Base-by-base conservation (phyloP, 179 eudicot species). In the Camellia oleifera region DNA sequence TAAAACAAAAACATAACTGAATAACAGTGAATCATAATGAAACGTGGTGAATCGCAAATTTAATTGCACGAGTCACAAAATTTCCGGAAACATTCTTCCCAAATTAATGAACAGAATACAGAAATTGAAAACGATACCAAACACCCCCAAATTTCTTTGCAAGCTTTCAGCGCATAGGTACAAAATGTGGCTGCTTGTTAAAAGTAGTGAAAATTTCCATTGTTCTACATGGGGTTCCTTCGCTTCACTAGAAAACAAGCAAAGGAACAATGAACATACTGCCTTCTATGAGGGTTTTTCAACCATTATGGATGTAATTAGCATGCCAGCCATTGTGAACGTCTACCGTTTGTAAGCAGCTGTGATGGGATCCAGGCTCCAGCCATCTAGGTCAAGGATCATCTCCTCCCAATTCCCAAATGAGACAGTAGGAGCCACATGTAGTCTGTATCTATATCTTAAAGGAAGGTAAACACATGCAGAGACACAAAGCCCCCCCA, bases 391-490 rank as follows among this genome's bases (percentile, higher is more conserved):
- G 53, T 69, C 13, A 69, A 69, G 53, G 26, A 45, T 45, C 53
- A 14, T 69, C 60, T 56, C 40, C 52, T 69, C 52, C 71, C 72
- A 69, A 69, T 69, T 69, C 54, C 10, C 11, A 69, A 45, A 69
- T 1, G n/a, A 45, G 7, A 69, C 46, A 14, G 20, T 48, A 67
- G n/a, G 5, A 67, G 50, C 71, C 71, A 12, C 14, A 10, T 14
- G 12, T 14, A 60, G n/a, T 17, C 64, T 3, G 5, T 15, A 4
- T 60, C n/a, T 60, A 17, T 60, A 14, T 60, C 12, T 11, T 12
- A 13, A 9, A 32, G 40, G 40, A 32, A 32, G 9, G 54, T 5
- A 3, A 52, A 5, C 54, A 52, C 6, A 61, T 4, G 7, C 65
- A 61, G 20, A 14, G 7, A 61, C 65, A 61, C 20, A 14, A 0